phyloP scores from a whole-genome alignment of 441 rosid species.

The Pelargonium australe region DNA sequence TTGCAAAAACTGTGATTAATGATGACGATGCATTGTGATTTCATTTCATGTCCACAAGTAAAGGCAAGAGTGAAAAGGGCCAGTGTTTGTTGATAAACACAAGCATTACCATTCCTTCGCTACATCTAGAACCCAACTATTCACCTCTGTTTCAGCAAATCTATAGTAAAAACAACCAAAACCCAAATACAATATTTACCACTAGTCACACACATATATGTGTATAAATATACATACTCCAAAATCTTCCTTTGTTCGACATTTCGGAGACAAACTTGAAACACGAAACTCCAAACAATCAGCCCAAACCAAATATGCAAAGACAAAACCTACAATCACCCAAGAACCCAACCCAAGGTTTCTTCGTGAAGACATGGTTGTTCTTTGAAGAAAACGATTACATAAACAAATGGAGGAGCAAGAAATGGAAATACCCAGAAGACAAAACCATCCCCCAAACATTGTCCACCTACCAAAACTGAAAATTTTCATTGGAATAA shows the following conservation, averaged over 20 bases:
- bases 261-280: slow-evolving; percentile 17
- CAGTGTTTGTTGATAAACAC: slow-evolving; percentile 27
- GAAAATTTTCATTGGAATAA: slow-evolving; percentile 23
- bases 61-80: slow-evolving; percentile 21
- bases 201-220: background rate
- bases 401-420: slow-evolving; percentile 22
- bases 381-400: slow-evolving; percentile 17
- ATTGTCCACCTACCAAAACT: slow-evolving; percentile 40
- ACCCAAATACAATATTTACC: background rate
- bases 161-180: slow-evolving; percentile 13
- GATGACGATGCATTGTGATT: slow-evolving; percentile 19
- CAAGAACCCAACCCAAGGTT: slow-evolving; percentile 19
- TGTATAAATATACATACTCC: background rate
- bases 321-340: slow-evolving; percentile 30
- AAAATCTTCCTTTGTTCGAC: slow-evolving; percentile 13
- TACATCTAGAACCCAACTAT: slow-evolving; percentile 14
- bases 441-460: slow-evolving; percentile 46
- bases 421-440: slow-evolving; percentile 42
- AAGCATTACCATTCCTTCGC: slow-evolving; percentile 38
- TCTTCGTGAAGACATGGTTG: slow-evolving; percentile 24
- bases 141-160: slow-evolving; percentile 34
- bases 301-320: slow-evolving; percentile 25
- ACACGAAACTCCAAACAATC: slow-evolving; percentile 26
- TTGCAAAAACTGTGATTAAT: slow-evolving; percentile 23
- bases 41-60: slow-evolving; percentile 13